Conservation (phyloP, 2,329 filamentous ascomycete genomes). For the Penicillium oxalicum region DNA sequence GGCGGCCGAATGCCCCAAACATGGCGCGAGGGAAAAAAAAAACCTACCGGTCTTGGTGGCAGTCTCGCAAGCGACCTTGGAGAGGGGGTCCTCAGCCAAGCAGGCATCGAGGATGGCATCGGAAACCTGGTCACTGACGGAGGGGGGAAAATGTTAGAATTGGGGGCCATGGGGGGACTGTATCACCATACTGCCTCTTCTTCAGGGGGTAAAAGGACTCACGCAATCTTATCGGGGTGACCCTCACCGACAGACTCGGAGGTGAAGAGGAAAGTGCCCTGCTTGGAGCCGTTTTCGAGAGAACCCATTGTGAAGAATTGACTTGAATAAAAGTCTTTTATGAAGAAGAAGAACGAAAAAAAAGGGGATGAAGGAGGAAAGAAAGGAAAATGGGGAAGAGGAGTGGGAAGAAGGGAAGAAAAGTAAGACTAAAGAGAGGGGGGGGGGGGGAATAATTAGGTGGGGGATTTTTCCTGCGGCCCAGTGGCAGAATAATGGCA, state of each 20-base stretch:
- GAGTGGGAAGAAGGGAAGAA: slow-evolving; percentile 21
- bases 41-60: slow-evolving; percentile 91
- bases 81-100: slow-evolving; percentile 86
- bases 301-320: slow-evolving; percentile 54
- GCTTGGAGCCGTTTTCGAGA: slow-evolving; percentile 43
- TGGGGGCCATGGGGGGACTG: slow-evolving; percentile 8
- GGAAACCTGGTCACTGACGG: slow-evolving; percentile 77
- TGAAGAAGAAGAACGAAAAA: slow-evolving; percentile 17
- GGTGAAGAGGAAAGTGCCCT: slow-evolving; percentile 76
- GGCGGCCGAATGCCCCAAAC: neutral
- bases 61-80: slow-evolving; percentile 98
- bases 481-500: slow-evolving; percentile 5
- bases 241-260: slow-evolving; percentile 86
- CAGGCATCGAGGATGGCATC: slow-evolving; percentile 99
- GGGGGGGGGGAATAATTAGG: slow-evolving; percentile 18
- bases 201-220: slow-evolving; percentile 24
- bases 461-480: slow-evolving; percentile 15
- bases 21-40: neutral
- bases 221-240: slow-evolving; percentile 93
- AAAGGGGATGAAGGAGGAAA: slow-evolving; percentile 13
- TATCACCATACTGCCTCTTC: neutral
- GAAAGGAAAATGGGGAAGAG: slow-evolving; percentile 15
- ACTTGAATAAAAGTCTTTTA: slow-evolving; percentile 9
- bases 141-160: slow-evolving; percentile 11
- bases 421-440: slow-evolving; percentile 23